Evolutionary conservation across 108 stramenopile species (phyloP), one percentile per base, ranked within the genome.

Genomic region (Cyclotella choctawhatcheeana): DNA sequence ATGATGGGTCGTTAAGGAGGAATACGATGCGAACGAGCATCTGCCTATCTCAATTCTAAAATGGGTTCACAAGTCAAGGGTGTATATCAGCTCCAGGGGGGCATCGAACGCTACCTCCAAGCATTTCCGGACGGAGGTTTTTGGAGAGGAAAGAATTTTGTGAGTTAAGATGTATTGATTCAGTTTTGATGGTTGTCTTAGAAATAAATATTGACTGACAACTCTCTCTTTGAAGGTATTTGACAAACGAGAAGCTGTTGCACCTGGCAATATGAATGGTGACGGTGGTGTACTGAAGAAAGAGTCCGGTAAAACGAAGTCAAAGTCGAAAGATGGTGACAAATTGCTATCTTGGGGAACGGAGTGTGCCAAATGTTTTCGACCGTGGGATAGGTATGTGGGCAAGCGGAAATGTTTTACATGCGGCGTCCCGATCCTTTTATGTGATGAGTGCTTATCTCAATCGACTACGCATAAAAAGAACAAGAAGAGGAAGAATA

Each of bases 321-420:
- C 45, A 29, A 51, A 71, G 64, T 24, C 22, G 58, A n/a, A 59
- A 27, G 34, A 14, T 58, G 33, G 27, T 21, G 43, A 77, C 44
- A 58, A 76, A 32, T 32, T 67, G 34, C 32, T 81, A 48, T 66
- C 48, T 30, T 70, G 79, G 79, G 79, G 79, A n/a, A 60, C 81
- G 1, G 81, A 82, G 40, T 76, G 73, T 50, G 76, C 88, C 20
- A 82, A 80, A 20, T 95, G 96, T 68, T 61, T 67, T 1, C 59
- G 63, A 48, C 83, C 84, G 32, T 97, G 97, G 97, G 93, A 97
- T 86, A 64, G 93, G 53, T 97, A 97, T 63, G 67, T 95, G 30
- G 97, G 97, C 24, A 97, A 97, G 73, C 84, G 90, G 37, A 94
- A 95, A 67, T 97, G 97, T 53, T 75, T 53, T 29, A 92, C 88